Percentiles rank a stretch among this genome's conserved stretches.
Evolutionary conservation across 2,329 filamentous ascomycete species (phyloP).

Genomic region (Fusarium austroafricanum): DNA sequence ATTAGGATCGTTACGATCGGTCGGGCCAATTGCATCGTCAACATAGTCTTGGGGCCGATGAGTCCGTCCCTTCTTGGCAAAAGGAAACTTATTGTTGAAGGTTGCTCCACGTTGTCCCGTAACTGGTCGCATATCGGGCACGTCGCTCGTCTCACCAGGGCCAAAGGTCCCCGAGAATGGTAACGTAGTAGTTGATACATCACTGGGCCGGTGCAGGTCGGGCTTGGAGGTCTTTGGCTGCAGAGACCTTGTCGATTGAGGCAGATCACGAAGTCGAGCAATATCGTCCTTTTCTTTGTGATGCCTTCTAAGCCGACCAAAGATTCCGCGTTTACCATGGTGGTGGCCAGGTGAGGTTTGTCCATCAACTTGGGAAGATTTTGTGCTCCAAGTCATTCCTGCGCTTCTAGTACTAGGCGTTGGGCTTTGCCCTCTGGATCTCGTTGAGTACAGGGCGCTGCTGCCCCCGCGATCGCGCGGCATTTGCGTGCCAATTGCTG

Average conservation of each 20-base stretch:
- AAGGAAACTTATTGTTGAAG: slow-evolving; percentile 73
- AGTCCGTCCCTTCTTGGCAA: slow-evolving; percentile 66
- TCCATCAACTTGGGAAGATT: slow-evolving; percentile 61
- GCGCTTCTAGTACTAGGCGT: slow-evolving; percentile 79
- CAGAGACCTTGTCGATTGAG: slow-evolving; percentile 66
- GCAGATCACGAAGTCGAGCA: slow-evolving; percentile 60
- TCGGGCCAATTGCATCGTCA: slow-evolving; percentile 70
- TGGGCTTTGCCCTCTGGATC: slow-evolving; percentile 79
- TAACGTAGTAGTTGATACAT: slow-evolving; percentile 54
- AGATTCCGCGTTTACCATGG: slow-evolving; percentile 63
- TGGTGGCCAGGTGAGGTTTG: slow-evolving; percentile 70
- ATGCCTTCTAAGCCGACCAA: slow-evolving; percentile 63
- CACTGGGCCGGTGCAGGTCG: slow-evolving; percentile 56
- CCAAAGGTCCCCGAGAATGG: slow-evolving; percentile 48
- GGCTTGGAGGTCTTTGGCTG: slow-evolving; percentile 61
- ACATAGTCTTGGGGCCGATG: slow-evolving; percentile 61
- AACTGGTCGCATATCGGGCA: slow-evolving; percentile 44
- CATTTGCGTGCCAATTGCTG: slow-evolving; percentile 60
- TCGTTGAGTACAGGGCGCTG: slow-evolving; percentile 59
- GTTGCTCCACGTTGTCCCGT: slow-evolving; percentile 57
- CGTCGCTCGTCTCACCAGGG: slow-evolving; percentile 47
- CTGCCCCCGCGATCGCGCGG: slow-evolving; percentile 62
- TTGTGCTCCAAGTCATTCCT: slow-evolving; percentile 57
- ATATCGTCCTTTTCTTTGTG: slow-evolving; percentile 64
- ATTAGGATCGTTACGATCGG: slow-evolving; percentile 68